A percentile compares a stretch with the other conserved stretches of the same genome.
Conservation (phyloP, 257 asterid species). For the Eustoma russellianum region DNA sequence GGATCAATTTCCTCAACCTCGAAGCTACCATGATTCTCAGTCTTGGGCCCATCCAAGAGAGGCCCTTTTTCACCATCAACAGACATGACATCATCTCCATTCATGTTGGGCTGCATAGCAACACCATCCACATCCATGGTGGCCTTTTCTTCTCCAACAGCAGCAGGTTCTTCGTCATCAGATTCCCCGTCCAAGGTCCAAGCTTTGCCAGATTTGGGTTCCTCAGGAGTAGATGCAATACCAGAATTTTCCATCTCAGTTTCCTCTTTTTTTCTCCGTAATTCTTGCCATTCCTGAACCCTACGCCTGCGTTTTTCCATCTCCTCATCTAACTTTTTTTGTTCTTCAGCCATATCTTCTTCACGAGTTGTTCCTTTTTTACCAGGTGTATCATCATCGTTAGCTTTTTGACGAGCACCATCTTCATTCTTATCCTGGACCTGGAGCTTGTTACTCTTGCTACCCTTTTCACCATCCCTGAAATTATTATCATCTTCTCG, state of each 20-base stretch:
- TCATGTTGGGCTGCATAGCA: slow-evolving; percentile 23
- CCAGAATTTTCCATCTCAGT: slow-evolving; percentile 60
- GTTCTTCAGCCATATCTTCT: slow-evolving; percentile 75
- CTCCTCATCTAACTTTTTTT: slow-evolving; percentile 65
- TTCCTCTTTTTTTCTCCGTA: slow-evolving; percentile 57
- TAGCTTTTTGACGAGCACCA: slow-evolving; percentile 27
- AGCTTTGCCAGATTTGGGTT: slow-evolving; percentile 53
- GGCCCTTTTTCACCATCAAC: slow-evolving; percentile 25
- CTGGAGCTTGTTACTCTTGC: slow-evolving; percentile 26
- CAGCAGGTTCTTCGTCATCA: slow-evolving; percentile 71
- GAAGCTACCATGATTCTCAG: slow-evolving; percentile 22
- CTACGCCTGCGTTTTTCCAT: slow-evolving; percentile 77
- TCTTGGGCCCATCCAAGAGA: slow-evolving; percentile 23
- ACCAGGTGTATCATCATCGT: slow-evolving; percentile 23
- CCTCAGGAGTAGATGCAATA: slow-evolving; percentile 28
- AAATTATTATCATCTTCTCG: slow-evolving; percentile 44
- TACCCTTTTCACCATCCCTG: slow-evolving; percentile 34
- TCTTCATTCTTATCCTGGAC: slow-evolving; percentile 37
- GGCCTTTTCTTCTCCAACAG: slow-evolving; percentile 33
- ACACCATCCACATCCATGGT: slow-evolving; percentile 38
- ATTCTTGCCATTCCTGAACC: slow-evolving; percentile 90
- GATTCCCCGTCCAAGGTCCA: slow-evolving; percentile 89
- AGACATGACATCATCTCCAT: slow-evolving; percentile 26
- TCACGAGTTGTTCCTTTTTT: slow-evolving; percentile 43
- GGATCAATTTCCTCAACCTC: slow-evolving; percentile 68